Base-by-base conservation (phyloP, 192 early-diverging fungal genomes). In the Phycomyces nitens region DNA sequence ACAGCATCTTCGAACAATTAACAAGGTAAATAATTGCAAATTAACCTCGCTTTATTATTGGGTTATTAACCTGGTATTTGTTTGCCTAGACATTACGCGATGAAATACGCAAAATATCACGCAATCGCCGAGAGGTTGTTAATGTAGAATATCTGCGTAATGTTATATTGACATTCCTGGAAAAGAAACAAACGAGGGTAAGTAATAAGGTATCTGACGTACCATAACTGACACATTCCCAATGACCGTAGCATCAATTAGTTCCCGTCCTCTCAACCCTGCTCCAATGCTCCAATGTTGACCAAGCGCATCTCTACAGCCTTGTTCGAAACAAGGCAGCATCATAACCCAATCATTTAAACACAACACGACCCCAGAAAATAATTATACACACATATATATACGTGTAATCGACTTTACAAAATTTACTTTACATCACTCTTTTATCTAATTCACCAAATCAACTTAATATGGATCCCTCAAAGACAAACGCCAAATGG, bases 111-210 rank as follows among this genome's bases (percentile, higher is more conserved):
- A 62, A 62, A 52, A 3, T 39, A 11, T 39, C 44, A 10, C 49
- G 39, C 26, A 29, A 23, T 15, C 60, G 51, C 20, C 47, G 38
- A 52, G 49, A 62, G 15, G 8, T 49, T 4, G 18, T 51, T 1
- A 62, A 62, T 51, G 39, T 62, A 14, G 60, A 49, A 7, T 62
- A 62, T 52, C 49, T 62, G 20, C 44, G 60, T 21, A 62, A 62
- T 52, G 60, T 62, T 5, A 52, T 51, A 16, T 10, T 62, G 6
- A 62, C 49, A 12, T 62, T 62, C 23, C 39, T 62, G 12, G 60
- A 62, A 52, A 62, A 62, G 16, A 62, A 29, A 51, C 18, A 52
- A 16, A 49, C 47, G 20, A 51, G 60, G 22, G 60, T 62, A 62
- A 62, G 60, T 50, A 34, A 34, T 2, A 34, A 34, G 29, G 29